A percentile compares a stretch with the other conserved stretches of the same genome.
phyloP scores from a whole-genome alignment of 495 filamentous ascomycete species.

The Penicillium argentinense region DNA sequence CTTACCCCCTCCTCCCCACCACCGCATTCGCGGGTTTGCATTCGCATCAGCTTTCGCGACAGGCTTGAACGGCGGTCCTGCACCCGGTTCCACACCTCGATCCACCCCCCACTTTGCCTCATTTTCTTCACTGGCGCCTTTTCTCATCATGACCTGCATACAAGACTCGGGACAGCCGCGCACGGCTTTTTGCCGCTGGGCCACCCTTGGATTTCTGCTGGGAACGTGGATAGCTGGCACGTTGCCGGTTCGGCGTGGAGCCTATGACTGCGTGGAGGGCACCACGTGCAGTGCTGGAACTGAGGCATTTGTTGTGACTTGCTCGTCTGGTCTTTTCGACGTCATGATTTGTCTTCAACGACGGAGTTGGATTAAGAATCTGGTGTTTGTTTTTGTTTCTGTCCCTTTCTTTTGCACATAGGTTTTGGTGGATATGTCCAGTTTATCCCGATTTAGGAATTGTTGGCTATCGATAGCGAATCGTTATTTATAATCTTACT shows the following conservation, averaged over 20 bases:
- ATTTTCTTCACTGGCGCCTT: slow-evolving; percentile 1
- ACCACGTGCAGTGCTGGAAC: slow-evolving; percentile 18
- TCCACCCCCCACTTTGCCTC: too few species aligned
- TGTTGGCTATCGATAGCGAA: background rate
- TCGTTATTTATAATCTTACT: background rate
- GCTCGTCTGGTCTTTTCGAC: background rate
- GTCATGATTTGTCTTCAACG: slow-evolving; percentile 11
- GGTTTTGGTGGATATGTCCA: background rate
- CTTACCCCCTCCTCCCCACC: background rate
- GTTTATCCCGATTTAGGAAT: background rate
- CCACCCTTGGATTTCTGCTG: too few species aligned
- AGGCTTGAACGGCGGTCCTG: slow-evolving; percentile 2
- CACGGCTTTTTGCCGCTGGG: slow-evolving; percentile 19
- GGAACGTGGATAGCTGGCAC: too few species aligned
- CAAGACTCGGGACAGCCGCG: background rate
- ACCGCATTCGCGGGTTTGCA: slow-evolving; percentile 1
- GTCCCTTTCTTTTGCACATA: slow-evolving; percentile 7
- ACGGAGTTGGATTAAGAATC: slow-evolving; percentile 7
- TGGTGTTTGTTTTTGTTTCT: slow-evolving; percentile 3
- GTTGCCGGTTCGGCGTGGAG: too few species aligned
- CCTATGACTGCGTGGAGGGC: slow-evolving; percentile 6
- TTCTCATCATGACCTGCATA: slow-evolving; percentile 4
- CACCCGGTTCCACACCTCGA: slow-evolving; percentile 2
- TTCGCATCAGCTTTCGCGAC: too few species aligned
- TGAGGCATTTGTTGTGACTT: background rate